Evolutionary conservation across 2,329 filamentous ascomycete genomes (phyloP), one percentile per base, ranked within the genome.

Genomic region (Lachnum nothofagi): DNA sequence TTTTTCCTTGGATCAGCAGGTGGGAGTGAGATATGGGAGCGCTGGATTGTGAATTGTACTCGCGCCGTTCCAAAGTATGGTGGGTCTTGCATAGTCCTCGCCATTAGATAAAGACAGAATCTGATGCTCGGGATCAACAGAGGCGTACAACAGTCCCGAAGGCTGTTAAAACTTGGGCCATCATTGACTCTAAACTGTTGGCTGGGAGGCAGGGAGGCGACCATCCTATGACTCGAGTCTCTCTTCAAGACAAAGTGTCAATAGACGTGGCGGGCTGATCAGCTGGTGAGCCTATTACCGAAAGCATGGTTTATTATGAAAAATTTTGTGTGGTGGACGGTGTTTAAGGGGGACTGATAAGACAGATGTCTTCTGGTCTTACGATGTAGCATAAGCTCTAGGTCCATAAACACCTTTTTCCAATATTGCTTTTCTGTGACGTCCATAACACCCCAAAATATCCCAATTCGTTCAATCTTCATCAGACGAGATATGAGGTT

Each of bases 181-280:
- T 54, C 56, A n/a, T n/a, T n/a, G 52, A 52, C 54, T 58, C 49
- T 52, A 56, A 60, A 57, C 52, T 59, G 57, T 50, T 52, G 55
- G 43, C 51, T 54, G 61, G 62, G 57, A 60, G 61, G 61, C 57
- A 60, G 61, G 62, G 57, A 63, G 58, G 63, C n/a, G 58, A 59
- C 61, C 60, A 61, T 58, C 44, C 49, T 55, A 54, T 54, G 53
- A 50, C 56, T 52, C 53, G 55, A 58, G 47, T 56, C 55, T 58
- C 49, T 25, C 24, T n/a, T n/a, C 35, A 46, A 51, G 42, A 49
- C 46, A 46, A 10, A 44, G 46, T 49, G 49, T 45, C 45, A 51
- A 53, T 54, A 51, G 38, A 52, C 41, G 44, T 58, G 56, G 60
- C 51, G 53, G 57, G 60, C 60, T 62, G 59, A 58, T 51, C 55